These are phyloP conservation scores for Fusarium sp. DNA, from an alignment of 2,329 filamentous ascomycete genomes.

Conservation along the genomic window DNA sequence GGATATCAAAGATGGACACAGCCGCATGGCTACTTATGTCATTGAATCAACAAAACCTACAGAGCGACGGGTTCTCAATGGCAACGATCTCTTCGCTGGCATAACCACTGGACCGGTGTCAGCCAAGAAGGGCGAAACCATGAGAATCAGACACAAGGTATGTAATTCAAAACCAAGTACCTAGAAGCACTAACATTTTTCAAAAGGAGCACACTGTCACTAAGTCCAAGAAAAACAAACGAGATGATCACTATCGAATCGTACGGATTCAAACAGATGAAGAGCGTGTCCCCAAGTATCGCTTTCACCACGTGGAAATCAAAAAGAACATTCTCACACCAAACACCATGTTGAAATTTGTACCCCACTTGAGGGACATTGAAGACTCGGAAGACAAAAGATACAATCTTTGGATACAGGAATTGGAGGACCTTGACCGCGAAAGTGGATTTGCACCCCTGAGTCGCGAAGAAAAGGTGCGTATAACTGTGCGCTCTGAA, in stretches of 20 bases:
- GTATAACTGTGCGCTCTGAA: conserved; percentile 63
- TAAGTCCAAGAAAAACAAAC: conserved; percentile 59
- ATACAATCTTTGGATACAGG: conserved; percentile 68
- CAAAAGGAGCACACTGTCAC: conserved; percentile 55
- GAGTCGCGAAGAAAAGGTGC: conserved; percentile 63
- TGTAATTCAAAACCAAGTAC: conserved; percentile 14
- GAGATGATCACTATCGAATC: conserved; percentile 56
- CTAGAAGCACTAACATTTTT: conserved; percentile 29
- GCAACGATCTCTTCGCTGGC: conserved; percentile 62
- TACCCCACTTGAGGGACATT: conserved; percentile 69
- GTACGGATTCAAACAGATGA: conserved; percentile 63
- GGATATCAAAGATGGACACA: conserved; percentile 60
- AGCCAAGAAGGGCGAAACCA: conserved; percentile 54
- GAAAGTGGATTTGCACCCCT: conserved; percentile 68
- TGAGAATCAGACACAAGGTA: conserved; percentile 66
- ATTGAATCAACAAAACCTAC: conserved; percentile 59
- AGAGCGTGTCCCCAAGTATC: conserved; percentile 67
- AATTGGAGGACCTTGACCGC: conserved; percentile 68
- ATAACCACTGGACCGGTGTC: conserved; percentile 54
- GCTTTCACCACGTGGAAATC: conserved; percentile 71
- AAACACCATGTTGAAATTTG: conserved; percentile 70
- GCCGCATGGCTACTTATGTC: conserved; percentile 58
- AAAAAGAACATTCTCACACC: conserved; percentile 69
- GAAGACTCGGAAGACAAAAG: conserved; percentile 67
- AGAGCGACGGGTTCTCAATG: conserved; percentile 55